Base-by-base conservation (phyloP, 345 rosid genomes). In the Clarkia xantiana region DNA sequence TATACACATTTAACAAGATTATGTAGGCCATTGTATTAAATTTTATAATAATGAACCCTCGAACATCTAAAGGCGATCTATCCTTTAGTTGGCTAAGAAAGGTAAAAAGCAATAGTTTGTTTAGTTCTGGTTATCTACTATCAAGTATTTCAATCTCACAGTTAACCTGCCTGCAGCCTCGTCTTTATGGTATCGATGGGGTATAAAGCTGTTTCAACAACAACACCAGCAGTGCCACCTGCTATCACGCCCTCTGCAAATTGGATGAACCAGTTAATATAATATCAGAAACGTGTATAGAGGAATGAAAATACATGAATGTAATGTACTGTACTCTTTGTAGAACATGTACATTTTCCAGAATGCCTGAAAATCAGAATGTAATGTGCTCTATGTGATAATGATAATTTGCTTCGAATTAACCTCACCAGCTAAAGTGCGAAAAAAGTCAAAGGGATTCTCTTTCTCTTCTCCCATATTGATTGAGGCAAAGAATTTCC, bases 141-240 rank as follows among this genome's bases (percentile, higher is more conserved):
- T 9, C 17, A 5, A 29, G 16, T 29, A 10, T 1, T 25, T 6
- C 17, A 42, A 49, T 52, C 40, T 45, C 56, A 59, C 17, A 12
- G n/a, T 45, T 58, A 71, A 80, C 82, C 62, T 71, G 73, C 97
- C 91, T 89, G 97, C 60, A 89, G 77, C 64, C 97, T 64, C 14
- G 97, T 89, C 78, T 86, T 89, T 61, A 89, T 81, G 0, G 97
- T 89, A 63, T 86, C 97, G 54, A 89, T 77, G 14, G 95, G 97
- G 62, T 89, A 89, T 42, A 89, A 72, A 53, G 91, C 90, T 17
- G 94, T 79, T 63, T 89, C 97, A 60, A 86, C 97, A 41, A 86
- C 95, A 67, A 80, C 94, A 52, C 95, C 97, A 67, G 95, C 91
- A 18, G 90, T 68, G 55, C 97, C 95, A 66, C 97, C 97, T 20